These are phyloP conservation scores for Nothophytophthora sp. DNA, from an alignment of 352 stramenopile species.

Conservation along the genomic window DNA sequence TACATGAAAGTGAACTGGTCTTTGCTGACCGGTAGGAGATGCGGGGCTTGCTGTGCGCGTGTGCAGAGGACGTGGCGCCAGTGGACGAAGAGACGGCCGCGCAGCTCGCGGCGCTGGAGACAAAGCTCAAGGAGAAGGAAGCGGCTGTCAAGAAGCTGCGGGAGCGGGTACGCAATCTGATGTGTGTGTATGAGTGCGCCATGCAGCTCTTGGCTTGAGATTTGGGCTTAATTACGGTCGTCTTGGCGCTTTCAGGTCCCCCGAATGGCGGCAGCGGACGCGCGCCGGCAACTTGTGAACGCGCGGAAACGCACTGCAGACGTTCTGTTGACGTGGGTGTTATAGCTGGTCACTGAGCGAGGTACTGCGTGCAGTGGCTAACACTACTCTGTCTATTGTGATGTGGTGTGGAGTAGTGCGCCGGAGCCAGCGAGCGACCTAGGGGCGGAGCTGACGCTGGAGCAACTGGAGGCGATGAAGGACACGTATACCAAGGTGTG, in stretches of 20 bases:
- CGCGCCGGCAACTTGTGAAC: conserved; percentile 47
- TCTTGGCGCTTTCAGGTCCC: no score
- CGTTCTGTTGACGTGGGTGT: conserved; percentile 35
- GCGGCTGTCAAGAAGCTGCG: conserved; percentile 52
- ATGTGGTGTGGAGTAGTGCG: conserved; percentile 24
- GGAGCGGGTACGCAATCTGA: conserved; percentile 39
- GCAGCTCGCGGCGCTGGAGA: conserved; percentile 53
- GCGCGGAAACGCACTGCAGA: conserved; percentile 58
- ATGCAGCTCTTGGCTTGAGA: no score
- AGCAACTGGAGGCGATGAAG: conserved; percentile 48
- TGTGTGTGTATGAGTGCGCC: no score
- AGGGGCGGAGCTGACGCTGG: conserved; percentile 30
- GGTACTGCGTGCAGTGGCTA: no score
- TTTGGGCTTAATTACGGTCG: no score
- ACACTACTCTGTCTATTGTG: no score
- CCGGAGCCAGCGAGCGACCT: conserved; percentile 25
- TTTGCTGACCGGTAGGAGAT: no score
- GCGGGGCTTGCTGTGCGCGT: neutral
- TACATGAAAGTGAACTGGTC: no score
- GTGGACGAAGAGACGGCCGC: conserved; percentile 44
- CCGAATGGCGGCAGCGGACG: conserved; percentile 50
- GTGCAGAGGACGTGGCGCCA: conserved; percentile 60
- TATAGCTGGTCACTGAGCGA: no score
- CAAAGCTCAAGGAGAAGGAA: conserved; percentile 58
- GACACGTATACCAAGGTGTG: conserved; percentile 57